These are phyloP conservation scores for Phialophora expanda DNA, from an alignment of 2,329 filamentous ascomycete genomes.

Conservation along the genomic window DNA sequence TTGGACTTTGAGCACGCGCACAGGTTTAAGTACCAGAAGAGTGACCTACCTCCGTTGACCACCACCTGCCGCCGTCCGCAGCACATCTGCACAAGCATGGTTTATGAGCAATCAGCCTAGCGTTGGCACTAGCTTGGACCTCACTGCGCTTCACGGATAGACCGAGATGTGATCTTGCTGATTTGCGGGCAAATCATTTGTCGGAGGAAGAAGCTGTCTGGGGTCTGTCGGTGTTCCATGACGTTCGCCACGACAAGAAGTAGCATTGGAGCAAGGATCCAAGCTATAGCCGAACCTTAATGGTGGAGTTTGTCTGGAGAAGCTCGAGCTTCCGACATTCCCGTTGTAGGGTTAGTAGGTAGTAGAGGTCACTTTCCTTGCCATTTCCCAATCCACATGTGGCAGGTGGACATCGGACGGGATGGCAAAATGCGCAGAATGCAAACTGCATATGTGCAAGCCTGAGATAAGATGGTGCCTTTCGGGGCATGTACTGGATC, in stretches of 20 bases:
- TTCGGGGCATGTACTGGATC: constrained; percentile 11
- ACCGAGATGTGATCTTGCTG: constrained; percentile 12
- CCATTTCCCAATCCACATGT: constrained; percentile 1
- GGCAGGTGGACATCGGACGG: constrained; percentile 23
- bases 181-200: constrained; percentile 22
- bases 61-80: background rate
- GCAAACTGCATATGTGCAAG: constrained; percentile 6
- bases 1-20: constrained; percentile 5
- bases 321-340: constrained; percentile 8
- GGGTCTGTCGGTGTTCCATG: constrained; percentile 22
- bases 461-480: constrained; percentile 25
- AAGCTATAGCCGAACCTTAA: constrained; percentile 11
- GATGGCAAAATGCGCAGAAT: background rate
- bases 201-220: constrained; percentile 5
- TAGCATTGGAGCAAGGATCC: constrained; percentile 29
- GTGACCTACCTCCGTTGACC: constrained; percentile 8
- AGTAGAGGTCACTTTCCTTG: background rate
- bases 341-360: constrained; percentile 9
- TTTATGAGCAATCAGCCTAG: constrained; percentile 21
- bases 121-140: constrained; percentile 22
- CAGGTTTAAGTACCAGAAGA: constrained; percentile 21
- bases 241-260: constrained; percentile 24
- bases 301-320: constrained; percentile 14
- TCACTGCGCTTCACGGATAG: constrained; percentile 9
- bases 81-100: constrained; percentile 7